Percentiles rank a stretch among this genome's conserved stretches.
Evolutionary conservation across 768 basidiomycete species (phyloP).

Genomic region (Tricholoma flavovirens): DNA sequence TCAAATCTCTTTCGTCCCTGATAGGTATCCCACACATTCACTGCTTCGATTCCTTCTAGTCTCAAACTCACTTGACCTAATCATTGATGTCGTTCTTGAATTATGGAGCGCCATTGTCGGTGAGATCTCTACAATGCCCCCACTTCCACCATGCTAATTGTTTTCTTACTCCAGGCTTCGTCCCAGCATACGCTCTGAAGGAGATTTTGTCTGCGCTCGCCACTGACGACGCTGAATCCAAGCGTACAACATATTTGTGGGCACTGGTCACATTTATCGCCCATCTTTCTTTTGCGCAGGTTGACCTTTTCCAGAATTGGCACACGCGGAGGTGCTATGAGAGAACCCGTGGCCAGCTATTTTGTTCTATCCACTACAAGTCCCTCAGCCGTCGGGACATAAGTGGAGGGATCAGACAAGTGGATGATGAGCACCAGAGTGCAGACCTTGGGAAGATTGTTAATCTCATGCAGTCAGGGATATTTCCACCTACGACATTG

Average conservation of each 20-base stretch:
- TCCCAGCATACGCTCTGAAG: conserved; percentile 60
- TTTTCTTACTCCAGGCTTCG: conserved; percentile 40
- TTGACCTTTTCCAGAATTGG: conserved; percentile 60
- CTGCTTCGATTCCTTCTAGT: conserved; percentile 56
- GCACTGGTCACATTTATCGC: conserved; percentile 54
- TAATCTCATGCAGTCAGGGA: conserved; percentile 65
- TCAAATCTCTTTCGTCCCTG: not conserved
- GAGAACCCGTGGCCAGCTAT: conserved; percentile 64
- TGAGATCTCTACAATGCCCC: conserved; percentile 17
- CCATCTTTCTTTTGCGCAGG: conserved; percentile 63
- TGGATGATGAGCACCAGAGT: conserved; percentile 28
- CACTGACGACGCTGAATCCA: conserved; percentile 34
- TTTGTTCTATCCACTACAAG: conserved; percentile 67
- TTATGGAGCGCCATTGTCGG: conserved; percentile 55
- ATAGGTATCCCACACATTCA: conserved; percentile 49
- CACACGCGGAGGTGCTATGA: conserved; percentile 66
- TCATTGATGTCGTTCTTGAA: conserved; percentile 52
- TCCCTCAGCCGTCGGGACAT: conserved; percentile 56
- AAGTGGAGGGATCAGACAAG: conserved; percentile 38
- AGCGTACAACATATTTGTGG: conserved; percentile 50
- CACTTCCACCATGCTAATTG: not conserved
- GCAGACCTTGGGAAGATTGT: conserved; percentile 69
- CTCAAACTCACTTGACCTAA: conserved; percentile 66
- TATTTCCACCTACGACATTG: not conserved
- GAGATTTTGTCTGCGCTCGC: conserved; percentile 51